A percentile compares a stretch with the other conserved stretches of the same genome.
Evolutionary conservation across 345 rosid species (phyloP).

Genomic region (Hibiscus trionum): DNA sequence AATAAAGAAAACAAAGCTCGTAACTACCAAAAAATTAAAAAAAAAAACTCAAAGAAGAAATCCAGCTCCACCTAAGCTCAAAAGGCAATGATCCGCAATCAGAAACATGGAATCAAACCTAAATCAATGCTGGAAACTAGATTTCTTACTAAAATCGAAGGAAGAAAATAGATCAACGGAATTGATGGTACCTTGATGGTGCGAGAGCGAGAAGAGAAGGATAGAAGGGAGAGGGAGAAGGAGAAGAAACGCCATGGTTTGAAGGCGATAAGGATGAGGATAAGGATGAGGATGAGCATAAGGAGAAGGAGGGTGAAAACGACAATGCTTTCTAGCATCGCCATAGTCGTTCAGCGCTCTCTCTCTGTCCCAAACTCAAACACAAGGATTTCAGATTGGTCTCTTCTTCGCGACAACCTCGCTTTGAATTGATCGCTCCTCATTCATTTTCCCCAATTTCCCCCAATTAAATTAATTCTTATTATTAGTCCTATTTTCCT

Average conservation of each 20-base stretch:
- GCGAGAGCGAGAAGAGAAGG: constrained; percentile 36
- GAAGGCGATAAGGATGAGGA: constrained; percentile 65
- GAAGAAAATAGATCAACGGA: too few relatives aligned
- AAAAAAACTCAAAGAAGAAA: too few relatives aligned
- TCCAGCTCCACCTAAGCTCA: too few relatives aligned
- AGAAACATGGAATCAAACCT: too few relatives aligned
- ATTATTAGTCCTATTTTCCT: not conserved
- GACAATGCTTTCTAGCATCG: constrained; percentile 40
- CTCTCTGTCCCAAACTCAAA: constrained; percentile 21
- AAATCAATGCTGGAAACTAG: too few relatives aligned
- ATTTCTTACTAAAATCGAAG: too few relatives aligned
- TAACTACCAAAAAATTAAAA: not conserved
- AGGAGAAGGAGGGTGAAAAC: constrained; percentile 36
- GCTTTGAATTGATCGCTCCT: constrained; percentile 73
- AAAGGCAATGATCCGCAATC: too few relatives aligned
- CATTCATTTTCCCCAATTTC: constrained; percentile 1
- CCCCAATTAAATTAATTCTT: not conserved
- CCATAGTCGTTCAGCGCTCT: constrained; percentile 44
- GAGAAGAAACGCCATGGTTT: constrained; percentile 84
- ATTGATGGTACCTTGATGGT: constrained; percentile 42
- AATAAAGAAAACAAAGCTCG: not conserved
- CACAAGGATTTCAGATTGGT: constrained; percentile 26
- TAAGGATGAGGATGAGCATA: constrained; percentile 56
- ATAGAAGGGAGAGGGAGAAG: constrained; percentile 21
- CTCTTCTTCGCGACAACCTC: constrained; percentile 50